These are phyloP conservation scores for Hypoxylon rubiginosum DNA, from an alignment of 2,329 filamentous ascomycete species.

Conservation along the genomic window DNA sequence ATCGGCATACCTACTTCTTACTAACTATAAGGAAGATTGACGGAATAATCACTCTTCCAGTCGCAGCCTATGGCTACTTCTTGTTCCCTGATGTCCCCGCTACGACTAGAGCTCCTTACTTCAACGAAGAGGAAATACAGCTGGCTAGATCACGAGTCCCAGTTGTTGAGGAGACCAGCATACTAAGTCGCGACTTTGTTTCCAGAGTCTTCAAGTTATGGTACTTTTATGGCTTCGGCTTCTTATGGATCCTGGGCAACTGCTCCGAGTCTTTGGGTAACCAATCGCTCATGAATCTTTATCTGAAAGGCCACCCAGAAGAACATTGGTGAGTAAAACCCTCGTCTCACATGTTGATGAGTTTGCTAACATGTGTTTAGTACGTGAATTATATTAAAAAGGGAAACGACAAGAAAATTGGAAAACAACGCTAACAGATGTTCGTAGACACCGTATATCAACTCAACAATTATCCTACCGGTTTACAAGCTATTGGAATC, in stretches of 20 bases:
- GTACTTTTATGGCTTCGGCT: conserved; percentile 26
- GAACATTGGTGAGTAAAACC: conserved; percentile 17
- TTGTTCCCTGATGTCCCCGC: conserved; percentile 65
- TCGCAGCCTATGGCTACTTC: conserved; percentile 65
- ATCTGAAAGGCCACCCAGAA: conserved; percentile 19
- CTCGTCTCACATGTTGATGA: background rate
- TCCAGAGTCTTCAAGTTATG: conserved; percentile 10
- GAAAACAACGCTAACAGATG: conserved; percentile 1
- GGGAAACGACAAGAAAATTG: background rate
- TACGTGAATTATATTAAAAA: background rate
- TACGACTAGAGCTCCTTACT: conserved; percentile 55
- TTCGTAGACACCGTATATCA: conserved; percentile 23
- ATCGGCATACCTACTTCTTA: background rate
- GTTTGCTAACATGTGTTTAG: conserved; percentile 9
- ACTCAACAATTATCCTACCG: conserved; percentile 30
- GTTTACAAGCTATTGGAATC: conserved; percentile 23
- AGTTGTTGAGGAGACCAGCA: background rate
- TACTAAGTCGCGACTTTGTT: conserved; percentile 7
- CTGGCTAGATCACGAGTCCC: conserved; percentile 9
- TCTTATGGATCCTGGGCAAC: conserved; percentile 24
- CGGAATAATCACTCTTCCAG: conserved; percentile 65
- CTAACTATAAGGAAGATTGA: conserved; percentile 14
- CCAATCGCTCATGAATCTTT: conserved; percentile 25
- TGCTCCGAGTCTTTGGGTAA: conserved; percentile 25
- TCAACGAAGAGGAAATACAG: conserved; percentile 49